These are phyloP conservation scores for Sugiyamaella valdiviana DNA, from an alignment of 805 yeast species.

Conservation along the genomic window DNA sequence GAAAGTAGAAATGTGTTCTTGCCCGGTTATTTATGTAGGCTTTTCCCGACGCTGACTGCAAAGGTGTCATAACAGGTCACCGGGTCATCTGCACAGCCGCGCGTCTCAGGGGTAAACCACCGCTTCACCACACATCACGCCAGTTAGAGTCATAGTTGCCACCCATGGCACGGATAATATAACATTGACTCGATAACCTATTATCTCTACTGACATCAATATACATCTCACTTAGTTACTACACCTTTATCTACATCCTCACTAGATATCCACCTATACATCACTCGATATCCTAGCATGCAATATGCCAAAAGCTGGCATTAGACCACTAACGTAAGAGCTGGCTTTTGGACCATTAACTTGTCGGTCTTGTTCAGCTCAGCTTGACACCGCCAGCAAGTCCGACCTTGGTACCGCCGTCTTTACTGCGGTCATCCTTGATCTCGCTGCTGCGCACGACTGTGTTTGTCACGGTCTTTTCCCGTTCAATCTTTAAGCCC, in stretches of 20 bases:
- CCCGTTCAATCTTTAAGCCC: conserved; percentile 69
- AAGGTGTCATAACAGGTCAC: not conserved
- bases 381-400: conserved; percentile 1
- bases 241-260: not conserved
- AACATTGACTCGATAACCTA: too few species aligned
- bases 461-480: conserved; percentile 66
- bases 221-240: too few species aligned
- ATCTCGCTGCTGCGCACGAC: conserved; percentile 48
- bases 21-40: too few species aligned
- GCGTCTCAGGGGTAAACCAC: not conserved
- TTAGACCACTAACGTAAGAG: too few species aligned
- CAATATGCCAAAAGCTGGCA: not conserved
- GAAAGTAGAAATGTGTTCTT: too few species aligned
- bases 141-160: too few species aligned
- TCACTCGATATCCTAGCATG: not conserved
- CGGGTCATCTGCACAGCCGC: not conserved
- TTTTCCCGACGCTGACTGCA: not conserved
- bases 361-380: not conserved
- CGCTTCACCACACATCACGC: not conserved
- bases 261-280: not conserved
- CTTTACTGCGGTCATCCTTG: conserved; percentile 22
- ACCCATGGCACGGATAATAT: too few species aligned
- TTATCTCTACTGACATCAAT: too few species aligned
- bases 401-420: conserved; percentile 8
- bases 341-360: too few species aligned